phyloP scores from a whole-genome alignment of 2,329 filamentous ascomycete genomes.

The Leptodontidium sp. region DNA sequence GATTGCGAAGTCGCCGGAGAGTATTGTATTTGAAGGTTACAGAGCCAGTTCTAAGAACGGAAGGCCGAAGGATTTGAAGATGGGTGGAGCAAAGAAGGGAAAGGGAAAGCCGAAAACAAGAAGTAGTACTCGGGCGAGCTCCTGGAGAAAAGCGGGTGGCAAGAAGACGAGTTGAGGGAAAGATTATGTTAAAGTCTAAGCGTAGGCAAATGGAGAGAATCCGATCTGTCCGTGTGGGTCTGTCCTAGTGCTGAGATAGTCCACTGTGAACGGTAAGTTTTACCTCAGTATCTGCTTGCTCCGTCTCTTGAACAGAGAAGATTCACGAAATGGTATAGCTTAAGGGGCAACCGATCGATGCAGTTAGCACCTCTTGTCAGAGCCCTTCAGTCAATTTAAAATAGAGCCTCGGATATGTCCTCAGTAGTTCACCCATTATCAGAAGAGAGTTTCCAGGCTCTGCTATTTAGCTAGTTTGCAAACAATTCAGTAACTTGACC shows the following conservation, averaged over 20 bases:
- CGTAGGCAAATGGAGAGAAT: background rate
- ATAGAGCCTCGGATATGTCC: too few species aligned
- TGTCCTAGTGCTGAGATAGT: background rate
- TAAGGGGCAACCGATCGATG: too few species aligned
- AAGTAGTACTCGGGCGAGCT: slow-evolving; percentile 46
- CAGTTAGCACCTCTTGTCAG: too few species aligned
- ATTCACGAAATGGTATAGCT: background rate
- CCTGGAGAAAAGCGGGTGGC: slow-evolving; percentile 50
- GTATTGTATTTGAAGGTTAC: slow-evolving; percentile 82
- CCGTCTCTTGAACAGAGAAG: background rate
- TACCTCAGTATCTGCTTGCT: background rate
- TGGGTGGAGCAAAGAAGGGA: slow-evolving; percentile 64
- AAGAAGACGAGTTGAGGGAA: slow-evolving; percentile 46
- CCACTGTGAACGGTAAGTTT: background rate
- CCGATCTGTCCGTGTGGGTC: background rate
- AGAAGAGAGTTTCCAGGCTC: too few species aligned
- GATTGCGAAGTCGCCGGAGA: slow-evolving; percentile 66
- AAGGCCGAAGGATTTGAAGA: slow-evolving; percentile 67
- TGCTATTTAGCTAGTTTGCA: too few species aligned
- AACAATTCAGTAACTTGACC: too few species aligned
- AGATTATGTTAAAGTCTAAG: background rate
- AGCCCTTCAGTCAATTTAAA: too few species aligned
- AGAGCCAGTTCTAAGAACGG: slow-evolving; percentile 74
- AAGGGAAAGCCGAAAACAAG: slow-evolving; percentile 52
- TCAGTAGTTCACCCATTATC: too few species aligned